These are phyloP conservation scores for Phylloporus sp. DNA, from an alignment of 768 basidiomycete species.

Conservation along the genomic window DNA sequence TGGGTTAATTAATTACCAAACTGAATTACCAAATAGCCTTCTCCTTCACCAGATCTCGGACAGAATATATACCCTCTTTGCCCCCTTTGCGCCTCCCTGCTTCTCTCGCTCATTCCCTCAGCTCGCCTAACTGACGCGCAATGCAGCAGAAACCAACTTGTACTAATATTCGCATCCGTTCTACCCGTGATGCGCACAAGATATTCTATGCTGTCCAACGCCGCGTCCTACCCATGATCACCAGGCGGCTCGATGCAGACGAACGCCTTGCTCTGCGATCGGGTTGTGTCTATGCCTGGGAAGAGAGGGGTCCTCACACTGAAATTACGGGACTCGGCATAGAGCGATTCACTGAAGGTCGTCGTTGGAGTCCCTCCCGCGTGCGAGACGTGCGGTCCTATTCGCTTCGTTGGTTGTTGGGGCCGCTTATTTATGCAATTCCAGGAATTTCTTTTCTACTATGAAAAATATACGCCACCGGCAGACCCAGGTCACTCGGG, in stretches of 20 bases:
- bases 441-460: conserved; percentile 83
- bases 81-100: conserved; percentile 3
- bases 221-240: conserved; percentile 64
- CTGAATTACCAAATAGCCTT: conserved; percentile 26
- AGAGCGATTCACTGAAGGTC: conserved; percentile 81
- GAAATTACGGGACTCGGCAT: conserved; percentile 78
- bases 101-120: conserved; percentile 11
- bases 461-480: conserved; percentile 60
- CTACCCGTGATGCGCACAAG: conserved; percentile 72
- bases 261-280: conserved; percentile 54
- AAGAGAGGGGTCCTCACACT: conserved; percentile 67
- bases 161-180: conserved; percentile 67
- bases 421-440: conserved; percentile 13
- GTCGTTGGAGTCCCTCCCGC: conserved; percentile 77
- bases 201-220: conserved; percentile 70
- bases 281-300: conserved; percentile 55
- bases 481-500: conserved; percentile 40
- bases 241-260: conserved; percentile 70
- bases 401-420: conserved; percentile 1
- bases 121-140: conserved; percentile 1
- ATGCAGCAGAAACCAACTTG: conserved; percentile 71
- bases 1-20: conserved; percentile 37
- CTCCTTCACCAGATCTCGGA: conserved; percentile 29
- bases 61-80: conserved; percentile 30
- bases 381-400: conserved; percentile 63